Percentiles rank a stretch among this genome's conserved stretches.
Conservation (phyloP, 2,329 filamentous ascomycete genomes). For the Ophiocordyceps sinensis region DNA sequence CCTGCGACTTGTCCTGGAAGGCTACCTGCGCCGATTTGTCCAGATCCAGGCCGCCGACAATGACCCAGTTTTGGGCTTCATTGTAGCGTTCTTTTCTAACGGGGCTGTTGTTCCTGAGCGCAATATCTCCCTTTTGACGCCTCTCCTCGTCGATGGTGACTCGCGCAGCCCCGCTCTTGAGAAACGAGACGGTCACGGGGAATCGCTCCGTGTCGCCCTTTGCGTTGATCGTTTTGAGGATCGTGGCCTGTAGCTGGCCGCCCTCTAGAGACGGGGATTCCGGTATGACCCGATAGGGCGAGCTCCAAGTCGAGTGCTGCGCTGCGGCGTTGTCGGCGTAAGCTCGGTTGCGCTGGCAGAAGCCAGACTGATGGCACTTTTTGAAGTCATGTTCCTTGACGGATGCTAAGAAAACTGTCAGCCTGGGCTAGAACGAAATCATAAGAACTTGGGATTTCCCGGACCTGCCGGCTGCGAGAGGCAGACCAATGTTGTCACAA, state of each 20-base stretch:
- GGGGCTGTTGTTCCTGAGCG: constrained; percentile 70
- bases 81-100: constrained; percentile 89
- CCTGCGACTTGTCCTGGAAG: constrained; percentile 49
- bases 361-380: constrained; percentile 87
- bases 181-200: constrained; percentile 75
- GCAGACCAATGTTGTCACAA: constrained; percentile 43
- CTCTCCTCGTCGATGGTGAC: constrained; percentile 86
- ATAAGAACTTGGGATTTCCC: constrained; percentile 7
- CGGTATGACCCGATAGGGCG: constrained; percentile 65
- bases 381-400: constrained; percentile 98
- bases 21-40: constrained; percentile 59
- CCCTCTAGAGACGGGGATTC: constrained; percentile 62
- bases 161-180: constrained; percentile 76
- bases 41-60: constrained; percentile 65
- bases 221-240: constrained; percentile 64
- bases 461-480: constrained; percentile 52
- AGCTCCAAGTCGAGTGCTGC: constrained; percentile 53
- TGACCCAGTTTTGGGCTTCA: constrained; percentile 71
- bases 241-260: constrained; percentile 62
- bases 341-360: constrained; percentile 88
- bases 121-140: constrained; percentile 76
- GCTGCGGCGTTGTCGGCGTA: constrained; percentile 66
- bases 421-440: not conserved
- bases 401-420: constrained; percentile 35
- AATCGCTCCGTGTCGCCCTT: constrained; percentile 56